These are phyloP conservation scores for Rhododendron mucronatum DNA, from an alignment of 148 eudicot species.

Conservation along the genomic window DNA sequence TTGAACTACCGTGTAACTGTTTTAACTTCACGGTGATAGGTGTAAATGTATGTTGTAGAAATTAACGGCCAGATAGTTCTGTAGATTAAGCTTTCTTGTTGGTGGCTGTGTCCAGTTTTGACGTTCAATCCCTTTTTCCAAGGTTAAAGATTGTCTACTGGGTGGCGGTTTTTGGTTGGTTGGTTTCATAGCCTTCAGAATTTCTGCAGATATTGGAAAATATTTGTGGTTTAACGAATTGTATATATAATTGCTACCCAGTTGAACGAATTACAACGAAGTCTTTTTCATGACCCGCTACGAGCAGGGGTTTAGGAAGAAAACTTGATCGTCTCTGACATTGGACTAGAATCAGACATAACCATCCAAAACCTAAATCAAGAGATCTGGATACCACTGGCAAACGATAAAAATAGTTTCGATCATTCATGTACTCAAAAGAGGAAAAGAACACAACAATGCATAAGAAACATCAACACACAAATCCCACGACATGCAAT, in stretches of 20 bases:
- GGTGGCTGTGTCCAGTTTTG: neutral
- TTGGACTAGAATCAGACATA: neutral
- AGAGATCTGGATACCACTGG: neutral
- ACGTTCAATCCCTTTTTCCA: neutral
- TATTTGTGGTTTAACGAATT: neutral
- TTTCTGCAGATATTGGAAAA: neutral
- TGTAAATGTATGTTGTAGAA: neutral
- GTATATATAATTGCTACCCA: neutral
- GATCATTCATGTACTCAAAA: neutral
- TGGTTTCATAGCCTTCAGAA: neutral
- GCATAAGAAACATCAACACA: slow-evolving; percentile 1
- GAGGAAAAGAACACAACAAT: neutral
- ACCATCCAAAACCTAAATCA: neutral
- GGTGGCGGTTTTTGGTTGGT: neutral
- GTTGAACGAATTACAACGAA: neutral
- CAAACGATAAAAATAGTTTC: neutral
- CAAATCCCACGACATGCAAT: slow-evolving; percentile 4
- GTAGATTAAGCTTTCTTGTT: neutral
- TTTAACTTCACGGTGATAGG: neutral
- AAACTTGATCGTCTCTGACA: neutral
- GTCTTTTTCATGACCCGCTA: neutral
- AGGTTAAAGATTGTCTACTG: neutral
- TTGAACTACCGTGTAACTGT: neutral
- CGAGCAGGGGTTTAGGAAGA: neutral
- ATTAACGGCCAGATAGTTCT: neutral